These are phyloP conservation scores for Aschersonia sp. DNA, from an alignment of 2,329 filamentous ascomycete genomes.

Conservation along the genomic window DNA sequence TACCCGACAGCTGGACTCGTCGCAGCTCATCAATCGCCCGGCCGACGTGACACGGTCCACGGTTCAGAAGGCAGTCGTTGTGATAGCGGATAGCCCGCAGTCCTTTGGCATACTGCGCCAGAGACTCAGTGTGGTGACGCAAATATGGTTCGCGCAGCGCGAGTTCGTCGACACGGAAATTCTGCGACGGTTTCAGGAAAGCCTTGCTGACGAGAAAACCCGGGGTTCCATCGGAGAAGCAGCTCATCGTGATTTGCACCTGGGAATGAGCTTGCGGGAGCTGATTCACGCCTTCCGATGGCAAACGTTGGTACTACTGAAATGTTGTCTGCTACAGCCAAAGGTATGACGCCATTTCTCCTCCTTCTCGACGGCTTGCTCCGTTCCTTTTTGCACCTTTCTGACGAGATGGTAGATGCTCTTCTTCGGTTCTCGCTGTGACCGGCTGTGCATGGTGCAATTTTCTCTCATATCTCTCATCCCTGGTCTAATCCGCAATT, in stretches of 20 bases:
- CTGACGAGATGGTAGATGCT: constrained; percentile 54
- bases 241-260: constrained; percentile 68
- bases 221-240: constrained; percentile 46
- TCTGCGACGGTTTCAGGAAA: constrained; percentile 80
- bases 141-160: constrained; percentile 89
- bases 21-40: constrained; percentile 61
- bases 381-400: not conserved
- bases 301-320: constrained; percentile 87
- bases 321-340: constrained; percentile 83
- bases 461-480: constrained; percentile 94
- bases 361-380: no score
- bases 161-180: constrained; percentile 92
- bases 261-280: constrained; percentile 79
- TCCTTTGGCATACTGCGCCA: constrained; percentile 84
- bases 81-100: constrained; percentile 82
- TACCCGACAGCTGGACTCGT: constrained; percentile 78
- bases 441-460: constrained; percentile 94
- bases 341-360: constrained; percentile 45
- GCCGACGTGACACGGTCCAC: constrained; percentile 92
- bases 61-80: constrained; percentile 94
- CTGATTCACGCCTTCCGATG: constrained; percentile 89
- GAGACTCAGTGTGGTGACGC: constrained; percentile 78
- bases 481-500: constrained; percentile 75
- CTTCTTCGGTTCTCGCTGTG: constrained; percentile 94
- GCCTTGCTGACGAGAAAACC: constrained; percentile 53